These are phyloP conservation scores for Diaporthe amygdali DNA, from an alignment of 2,329 filamentous ascomycete genomes.

Conservation along the genomic window DNA sequence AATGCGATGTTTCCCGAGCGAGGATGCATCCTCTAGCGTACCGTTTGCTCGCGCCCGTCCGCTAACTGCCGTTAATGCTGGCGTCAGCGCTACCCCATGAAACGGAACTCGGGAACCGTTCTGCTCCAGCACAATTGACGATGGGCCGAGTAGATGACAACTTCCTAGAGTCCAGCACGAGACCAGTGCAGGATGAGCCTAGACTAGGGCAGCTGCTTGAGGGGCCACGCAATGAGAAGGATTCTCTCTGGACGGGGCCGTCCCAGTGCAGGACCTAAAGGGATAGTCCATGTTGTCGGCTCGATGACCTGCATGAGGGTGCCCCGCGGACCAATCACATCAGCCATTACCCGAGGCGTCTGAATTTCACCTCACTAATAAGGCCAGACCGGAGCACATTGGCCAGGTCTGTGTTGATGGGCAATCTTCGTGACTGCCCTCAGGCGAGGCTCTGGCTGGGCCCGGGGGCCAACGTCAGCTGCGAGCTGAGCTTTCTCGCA, in stretches of 20 bases:
- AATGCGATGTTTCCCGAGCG: conserved; percentile 13
- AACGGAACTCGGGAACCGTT: conserved; percentile 7
- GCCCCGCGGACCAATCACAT: conserved; percentile 23
- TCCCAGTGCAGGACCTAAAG: conserved; percentile 12
- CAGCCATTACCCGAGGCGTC: conserved; percentile 26
- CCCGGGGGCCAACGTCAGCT: neutral
- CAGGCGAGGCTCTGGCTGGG: conserved; percentile 4
- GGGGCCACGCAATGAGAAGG: neutral
- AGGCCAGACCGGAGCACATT: conserved; percentile 3
- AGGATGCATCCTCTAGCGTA: conserved; percentile 4
- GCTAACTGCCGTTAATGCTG: conserved; percentile 11
- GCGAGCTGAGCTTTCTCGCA: conserved; percentile 3
- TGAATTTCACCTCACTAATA: conserved; percentile 20
- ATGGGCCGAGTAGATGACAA: neutral
- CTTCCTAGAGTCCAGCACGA: neutral
- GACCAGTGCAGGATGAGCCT: neutral
- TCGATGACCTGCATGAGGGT: conserved; percentile 24
- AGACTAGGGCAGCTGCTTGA: neutral
- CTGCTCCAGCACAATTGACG: neutral
- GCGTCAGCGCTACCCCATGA: conserved; percentile 14
- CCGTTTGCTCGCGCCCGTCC: conserved; percentile 18
- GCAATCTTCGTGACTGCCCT: conserved; percentile 13
- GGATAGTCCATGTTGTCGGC: conserved; percentile 23
- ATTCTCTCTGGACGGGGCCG: conserved; percentile 5
- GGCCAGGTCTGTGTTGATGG: conserved; percentile 5